These are phyloP conservation scores for Russula lepida DNA, from an alignment of 768 basidiomycete genomes.

Conservation along the genomic window DNA sequence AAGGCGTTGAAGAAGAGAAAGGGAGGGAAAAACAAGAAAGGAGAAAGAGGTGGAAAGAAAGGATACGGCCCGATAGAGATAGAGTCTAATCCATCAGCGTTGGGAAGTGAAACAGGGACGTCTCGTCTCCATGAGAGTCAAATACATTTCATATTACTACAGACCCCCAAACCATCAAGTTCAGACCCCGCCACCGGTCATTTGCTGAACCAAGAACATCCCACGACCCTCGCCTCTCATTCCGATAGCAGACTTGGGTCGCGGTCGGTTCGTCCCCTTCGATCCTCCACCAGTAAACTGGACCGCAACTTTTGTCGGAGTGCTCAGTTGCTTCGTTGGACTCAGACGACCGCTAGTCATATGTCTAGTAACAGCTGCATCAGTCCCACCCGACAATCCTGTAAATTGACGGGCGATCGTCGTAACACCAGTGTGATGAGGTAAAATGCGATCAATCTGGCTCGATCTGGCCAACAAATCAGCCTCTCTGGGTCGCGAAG, in stretches of 20 bases:
- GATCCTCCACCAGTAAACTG: conserved; percentile 29
- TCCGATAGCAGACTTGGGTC: conserved; percentile 75
- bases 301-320: conserved; percentile 63
- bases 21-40: background rate
- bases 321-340: conserved; percentile 58
- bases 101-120: background rate
- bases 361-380: conserved; percentile 38
- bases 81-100: background rate
- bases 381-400: conserved; percentile 40
- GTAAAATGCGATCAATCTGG: conserved; percentile 29
- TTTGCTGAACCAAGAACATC: conserved; percentile 69
- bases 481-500: conserved; percentile 31
- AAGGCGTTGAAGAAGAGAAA: background rate
- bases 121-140: conserved; percentile 1
- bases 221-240: conserved; percentile 67
- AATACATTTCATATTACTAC: background rate
- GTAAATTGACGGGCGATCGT: conserved; percentile 73
- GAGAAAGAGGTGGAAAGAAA: background rate
- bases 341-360: conserved; percentile 61
- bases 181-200: conserved; percentile 44
- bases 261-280: conserved; percentile 33
- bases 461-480: conserved; percentile 32
- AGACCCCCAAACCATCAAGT: background rate
- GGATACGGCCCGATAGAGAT: background rate
- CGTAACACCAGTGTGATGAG: conserved; percentile 63